These are phyloP conservation scores for Acorus gramineus DNA, from an alignment of 106 monocot genomes.

Conservation along the genomic window DNA sequence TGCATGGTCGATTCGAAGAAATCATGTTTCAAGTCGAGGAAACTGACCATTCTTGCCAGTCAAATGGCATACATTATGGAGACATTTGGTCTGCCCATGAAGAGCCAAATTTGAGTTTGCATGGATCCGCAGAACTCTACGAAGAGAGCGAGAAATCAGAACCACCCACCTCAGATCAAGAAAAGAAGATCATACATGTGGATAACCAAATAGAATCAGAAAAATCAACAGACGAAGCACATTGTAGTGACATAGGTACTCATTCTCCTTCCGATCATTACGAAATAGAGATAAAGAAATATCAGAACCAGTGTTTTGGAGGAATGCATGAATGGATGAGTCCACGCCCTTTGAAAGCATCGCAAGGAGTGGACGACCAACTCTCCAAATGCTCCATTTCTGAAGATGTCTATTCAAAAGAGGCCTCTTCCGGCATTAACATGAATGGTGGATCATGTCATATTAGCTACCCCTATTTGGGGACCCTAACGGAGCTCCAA, in stretches of 20 bases:
- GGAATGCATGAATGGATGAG: not conserved
- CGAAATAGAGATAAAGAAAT: constrained; percentile 14
- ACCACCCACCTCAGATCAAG: not conserved
- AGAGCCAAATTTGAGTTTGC: constrained; percentile 1
- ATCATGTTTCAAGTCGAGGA: constrained; percentile 42
- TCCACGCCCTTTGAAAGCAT: too few relatives aligned
- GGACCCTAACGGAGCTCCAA: constrained; percentile 7
- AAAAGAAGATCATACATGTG: constrained; percentile 3
- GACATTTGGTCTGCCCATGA: too few relatives aligned
- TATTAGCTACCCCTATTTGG: constrained; percentile 10
- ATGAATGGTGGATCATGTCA: not conserved
- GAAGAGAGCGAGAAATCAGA: constrained; percentile 11
- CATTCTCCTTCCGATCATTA: constrained; percentile 4
- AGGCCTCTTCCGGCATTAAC: not conserved
- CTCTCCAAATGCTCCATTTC: too few relatives aligned
- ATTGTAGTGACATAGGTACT: too few relatives aligned
- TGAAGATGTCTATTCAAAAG: too few relatives aligned
- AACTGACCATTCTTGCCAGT: constrained; percentile 6
- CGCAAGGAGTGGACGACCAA: too few relatives aligned
- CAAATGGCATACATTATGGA: constrained; percentile 1
- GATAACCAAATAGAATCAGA: not conserved
- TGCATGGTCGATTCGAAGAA: constrained; percentile 77
- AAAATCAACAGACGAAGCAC: too few relatives aligned
- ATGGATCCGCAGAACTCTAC: not conserved
- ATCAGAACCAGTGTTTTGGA: constrained; percentile 4